Conservation (phyloP, 2,329 filamentous ascomycete species). For the Lachnellula hyalina region DNA sequence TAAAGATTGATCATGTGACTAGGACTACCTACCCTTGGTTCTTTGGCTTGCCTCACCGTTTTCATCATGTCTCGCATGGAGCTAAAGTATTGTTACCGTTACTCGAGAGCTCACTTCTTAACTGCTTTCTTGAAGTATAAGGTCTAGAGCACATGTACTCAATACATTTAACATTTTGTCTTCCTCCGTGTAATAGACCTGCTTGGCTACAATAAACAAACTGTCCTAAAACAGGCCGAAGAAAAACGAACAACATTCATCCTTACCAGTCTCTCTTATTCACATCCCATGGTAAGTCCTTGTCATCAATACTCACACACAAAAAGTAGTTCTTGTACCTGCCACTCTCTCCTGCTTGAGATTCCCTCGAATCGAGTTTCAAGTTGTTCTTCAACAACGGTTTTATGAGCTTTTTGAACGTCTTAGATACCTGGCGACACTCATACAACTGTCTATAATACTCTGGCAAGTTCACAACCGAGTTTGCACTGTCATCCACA, state of each 20-base stretch:
- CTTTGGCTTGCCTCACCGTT: too few relatives aligned
- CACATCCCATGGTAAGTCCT: slow-evolving; percentile 12
- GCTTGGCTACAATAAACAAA: background rate
- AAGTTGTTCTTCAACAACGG: background rate
- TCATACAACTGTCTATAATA: background rate
- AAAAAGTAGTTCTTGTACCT: slow-evolving; percentile 4
- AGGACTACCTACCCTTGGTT: too few relatives aligned
- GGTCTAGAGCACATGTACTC: too few relatives aligned
- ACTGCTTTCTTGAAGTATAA: too few relatives aligned
- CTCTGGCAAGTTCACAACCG: background rate
- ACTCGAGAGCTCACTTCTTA: too few relatives aligned
- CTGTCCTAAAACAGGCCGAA: background rate
- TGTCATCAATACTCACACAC: slow-evolving; percentile 5
- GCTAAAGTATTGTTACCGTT: too few relatives aligned
- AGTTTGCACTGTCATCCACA: background rate
- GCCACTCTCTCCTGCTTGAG: background rate
- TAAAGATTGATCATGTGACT: too few relatives aligned
- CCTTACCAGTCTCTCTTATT: slow-evolving; percentile 6
- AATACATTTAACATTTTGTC: too few relatives aligned
- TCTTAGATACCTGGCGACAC: background rate
- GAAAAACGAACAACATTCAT: background rate
- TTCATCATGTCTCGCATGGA: too few relatives aligned
- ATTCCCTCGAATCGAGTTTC: background rate
- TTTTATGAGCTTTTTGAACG: background rate
- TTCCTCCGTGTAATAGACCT: too few relatives aligned